Evolutionary conservation across 306 rosid species (phyloP), one percentile per base, ranked within the genome.

Genomic region (Coriaria nepalensis): DNA sequence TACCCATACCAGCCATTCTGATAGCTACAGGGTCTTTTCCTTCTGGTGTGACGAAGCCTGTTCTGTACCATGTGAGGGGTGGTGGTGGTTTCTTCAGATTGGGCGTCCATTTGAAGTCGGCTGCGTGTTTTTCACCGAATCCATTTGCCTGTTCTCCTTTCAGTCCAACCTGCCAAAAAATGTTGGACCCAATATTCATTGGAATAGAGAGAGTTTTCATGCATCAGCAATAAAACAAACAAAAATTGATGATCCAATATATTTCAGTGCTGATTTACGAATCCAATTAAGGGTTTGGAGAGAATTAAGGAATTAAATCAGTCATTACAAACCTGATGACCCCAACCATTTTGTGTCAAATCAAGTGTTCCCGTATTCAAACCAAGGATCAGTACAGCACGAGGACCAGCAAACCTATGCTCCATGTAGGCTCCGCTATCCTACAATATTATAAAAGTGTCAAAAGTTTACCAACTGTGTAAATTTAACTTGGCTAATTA

Each of bases 401-500:
- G 68, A 40, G 83, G 93, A 40, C 93, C 98, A 0, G 96, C 83
- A 39, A 11, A 82, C 61, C 98, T 79, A 62, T 69, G 87, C 48
- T 92, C 98, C 98, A 92, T 79, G 75, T 92, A 92, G 34, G 96
- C 81, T 73, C 96, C 98, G 38, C 96, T 82, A 57, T 92, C 94
- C 95, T 90, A 61, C 45, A 56, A 55, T 42, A 35, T 32, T 37
- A 64, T 38, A 43, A 29, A 63, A 45, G 12, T 29, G 29, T 20
- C 29, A 20, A n/a, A n/a, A n/a, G n/a, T n/a, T n/a, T n/a, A 36
- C 36, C 9, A 54, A n/a, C 9, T 37, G 11, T 49, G 33, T 45
- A 36, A 32, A 5, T 32, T 50, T 54, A n/a, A 29, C 20, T 49
- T 15, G 15, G 8, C 64, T 45, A 36, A 49, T 41, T 8, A 57